Evolutionary conservation across 305 asterid species (phyloP).

Genomic region (Fraxinus sp.): DNA sequence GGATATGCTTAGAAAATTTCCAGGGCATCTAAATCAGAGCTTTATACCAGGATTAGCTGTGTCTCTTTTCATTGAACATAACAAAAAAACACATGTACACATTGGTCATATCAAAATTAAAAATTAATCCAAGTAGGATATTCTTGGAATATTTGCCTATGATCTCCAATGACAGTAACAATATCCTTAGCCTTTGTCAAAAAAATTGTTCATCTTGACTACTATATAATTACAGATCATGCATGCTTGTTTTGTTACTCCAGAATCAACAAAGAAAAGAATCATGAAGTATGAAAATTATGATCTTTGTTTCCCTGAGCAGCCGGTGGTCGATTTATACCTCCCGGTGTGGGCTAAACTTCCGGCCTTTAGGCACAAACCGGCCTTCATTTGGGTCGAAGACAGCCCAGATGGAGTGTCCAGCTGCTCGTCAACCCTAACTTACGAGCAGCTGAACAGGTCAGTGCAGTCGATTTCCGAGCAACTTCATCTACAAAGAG

Average conservation of each 20-base stretch:
- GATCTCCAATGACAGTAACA: background rate
- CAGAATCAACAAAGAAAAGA: background rate
- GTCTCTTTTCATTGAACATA: slow-evolving; percentile 18
- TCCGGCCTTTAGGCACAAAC: slow-evolving; percentile 58
- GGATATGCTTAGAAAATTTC: background rate
- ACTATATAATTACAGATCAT: background rate
- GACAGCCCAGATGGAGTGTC: slow-evolving; percentile 26
- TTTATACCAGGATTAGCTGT: background rate
- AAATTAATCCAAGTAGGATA: slow-evolving; percentile 26
- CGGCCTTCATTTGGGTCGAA: slow-evolving; percentile 71
- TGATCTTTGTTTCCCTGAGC: slow-evolving; percentile 69
- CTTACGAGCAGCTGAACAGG: slow-evolving; percentile 52
- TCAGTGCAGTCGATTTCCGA: slow-evolving; percentile 52
- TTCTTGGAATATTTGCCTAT: slow-evolving; percentile 40
- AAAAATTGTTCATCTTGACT: slow-evolving; percentile 4
- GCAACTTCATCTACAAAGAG: slow-evolving; percentile 32
- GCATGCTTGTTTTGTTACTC: background rate
- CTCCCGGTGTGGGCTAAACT: slow-evolving; percentile 71
- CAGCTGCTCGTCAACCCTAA: slow-evolving; percentile 29
- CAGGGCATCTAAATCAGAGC: background rate
- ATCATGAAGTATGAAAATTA: slow-evolving; percentile 66
- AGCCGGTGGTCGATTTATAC: slow-evolving; percentile 73
- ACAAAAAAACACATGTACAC: slow-evolving; percentile 25
- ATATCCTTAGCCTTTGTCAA: slow-evolving; percentile 5
- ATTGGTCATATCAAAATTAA: slow-evolving; percentile 15